These are phyloP conservation scores for Pythium aquatile DNA, from an alignment of 352 stramenopile species.

Conservation along the genomic window DNA sequence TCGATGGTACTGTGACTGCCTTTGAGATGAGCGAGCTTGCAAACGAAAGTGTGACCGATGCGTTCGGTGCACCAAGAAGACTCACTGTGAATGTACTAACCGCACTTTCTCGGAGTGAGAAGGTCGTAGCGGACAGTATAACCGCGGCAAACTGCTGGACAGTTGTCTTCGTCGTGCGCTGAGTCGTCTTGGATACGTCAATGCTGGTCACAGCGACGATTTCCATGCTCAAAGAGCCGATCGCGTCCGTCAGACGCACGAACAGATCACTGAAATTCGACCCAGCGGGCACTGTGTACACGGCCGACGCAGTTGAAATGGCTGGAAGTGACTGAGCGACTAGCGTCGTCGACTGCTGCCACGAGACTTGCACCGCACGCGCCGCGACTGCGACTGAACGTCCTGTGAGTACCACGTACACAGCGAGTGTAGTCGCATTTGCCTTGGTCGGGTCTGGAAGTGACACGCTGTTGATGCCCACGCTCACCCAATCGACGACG, in stretches of 20 bases:
- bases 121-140: conserved; percentile 36
- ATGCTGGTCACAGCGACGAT: conserved; percentile 35
- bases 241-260: conserved; percentile 17
- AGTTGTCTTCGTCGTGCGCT: conserved; percentile 29
- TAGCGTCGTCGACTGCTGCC: conserved; percentile 33
- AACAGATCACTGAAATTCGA: conserved; percentile 29
- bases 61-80: conserved; percentile 42
- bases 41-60: conserved; percentile 36
- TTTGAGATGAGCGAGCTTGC: conserved; percentile 31
- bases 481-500: conserved; percentile 28
- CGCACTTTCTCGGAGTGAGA: conserved; percentile 44
- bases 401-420: conserved; percentile 33
- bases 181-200: conserved; percentile 43
- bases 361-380: conserved; percentile 37
- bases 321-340: conserved; percentile 28
- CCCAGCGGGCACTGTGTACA: conserved; percentile 37
- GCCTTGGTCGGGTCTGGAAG: conserved; percentile 35
- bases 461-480: conserved; percentile 38
- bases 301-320: conserved; percentile 28
- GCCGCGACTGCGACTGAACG: conserved; percentile 14
- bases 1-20: conserved; percentile 26
- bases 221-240: conserved; percentile 13
- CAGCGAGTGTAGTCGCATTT: conserved; percentile 29
- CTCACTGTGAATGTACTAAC: conserved; percentile 25
- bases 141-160: conserved; percentile 38